These are phyloP conservation scores for Daldinia caldariorum DNA, from an alignment of 495 filamentous ascomycete species.

Conservation along the genomic window DNA sequence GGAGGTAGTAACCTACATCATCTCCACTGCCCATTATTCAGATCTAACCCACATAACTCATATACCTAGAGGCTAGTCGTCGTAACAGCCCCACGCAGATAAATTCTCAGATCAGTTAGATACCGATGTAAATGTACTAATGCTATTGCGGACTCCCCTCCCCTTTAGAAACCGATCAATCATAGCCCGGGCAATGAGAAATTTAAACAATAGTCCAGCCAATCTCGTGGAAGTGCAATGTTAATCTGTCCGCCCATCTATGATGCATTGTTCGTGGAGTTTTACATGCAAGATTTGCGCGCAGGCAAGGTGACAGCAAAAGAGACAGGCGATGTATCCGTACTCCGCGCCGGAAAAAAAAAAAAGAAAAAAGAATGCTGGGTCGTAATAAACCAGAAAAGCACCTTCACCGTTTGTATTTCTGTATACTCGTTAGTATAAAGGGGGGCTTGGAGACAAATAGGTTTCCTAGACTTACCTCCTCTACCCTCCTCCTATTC, in stretches of 20 bases:
- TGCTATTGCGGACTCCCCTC: constrained; percentile 8
- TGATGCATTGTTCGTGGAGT: constrained; percentile 36
- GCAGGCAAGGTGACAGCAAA: constrained; percentile 2
- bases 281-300: constrained; percentile 20
- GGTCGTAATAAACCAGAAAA: constrained; percentile 1
- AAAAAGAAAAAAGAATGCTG: constrained; percentile 7
- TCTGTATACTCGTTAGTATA: constrained; percentile 47
- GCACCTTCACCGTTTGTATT: constrained; percentile 54
- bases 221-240: constrained; percentile 31
- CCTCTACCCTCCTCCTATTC: constrained; percentile 84
- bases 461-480: constrained; percentile 66
- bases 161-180: neutral
- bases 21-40: neutral
- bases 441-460: neutral
- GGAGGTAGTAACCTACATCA: neutral
- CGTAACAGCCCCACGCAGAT: neutral
- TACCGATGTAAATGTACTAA: constrained; percentile 3
- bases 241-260: constrained; percentile 43
- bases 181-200: constrained; percentile 2
- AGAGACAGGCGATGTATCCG: constrained; percentile 7
- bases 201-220: constrained; percentile 17
- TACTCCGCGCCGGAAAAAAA: constrained; percentile 25
- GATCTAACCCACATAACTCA: neutral
- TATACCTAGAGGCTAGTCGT: too few relatives aligned
- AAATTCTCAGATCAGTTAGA: constrained; percentile 1